phyloP scores from a whole-genome alignment of 768 basidiomycete species.

The Mycena galericulata region DNA sequence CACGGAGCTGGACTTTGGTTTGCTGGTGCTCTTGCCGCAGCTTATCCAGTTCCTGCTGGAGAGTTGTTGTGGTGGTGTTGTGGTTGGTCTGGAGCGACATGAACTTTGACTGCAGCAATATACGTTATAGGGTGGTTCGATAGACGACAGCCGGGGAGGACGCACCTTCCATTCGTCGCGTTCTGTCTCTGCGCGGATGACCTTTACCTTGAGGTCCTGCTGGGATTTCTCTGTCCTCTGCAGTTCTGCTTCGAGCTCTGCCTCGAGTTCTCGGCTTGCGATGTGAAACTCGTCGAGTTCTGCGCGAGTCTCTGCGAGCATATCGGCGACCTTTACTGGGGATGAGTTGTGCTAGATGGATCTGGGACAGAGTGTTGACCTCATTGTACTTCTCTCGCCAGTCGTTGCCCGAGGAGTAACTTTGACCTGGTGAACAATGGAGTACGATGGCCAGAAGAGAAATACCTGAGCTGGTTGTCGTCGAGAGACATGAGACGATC shows the following conservation, averaged over 20 bases:
- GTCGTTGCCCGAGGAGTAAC: constrained; percentile 69
- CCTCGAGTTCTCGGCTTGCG: constrained; percentile 91
- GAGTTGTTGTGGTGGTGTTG: constrained; percentile 89
- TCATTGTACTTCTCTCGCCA: constrained; percentile 87
- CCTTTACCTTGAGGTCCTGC: constrained; percentile 81
- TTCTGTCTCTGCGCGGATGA: constrained; percentile 76
- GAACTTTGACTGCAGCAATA: constrained; percentile 72
- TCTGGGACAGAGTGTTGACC: constrained; percentile 44
- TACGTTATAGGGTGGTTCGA: constrained; percentile 24
- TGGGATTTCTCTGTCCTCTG: constrained; percentile 89
- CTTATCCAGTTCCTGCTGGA: constrained; percentile 92
- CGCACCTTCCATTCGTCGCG: constrained; percentile 94
- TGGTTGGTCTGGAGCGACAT: constrained; percentile 90
- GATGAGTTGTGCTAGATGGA: not conserved
- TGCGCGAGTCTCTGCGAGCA: constrained; percentile 84
- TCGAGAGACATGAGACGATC: constrained; percentile 73
- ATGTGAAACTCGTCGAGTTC: constrained; percentile 91
- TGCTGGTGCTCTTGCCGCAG: constrained; percentile 80
- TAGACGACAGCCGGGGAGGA: constrained; percentile 18
- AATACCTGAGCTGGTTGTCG: constrained; percentile 72
- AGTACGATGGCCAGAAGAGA: constrained; percentile 27
- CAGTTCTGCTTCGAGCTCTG: constrained; percentile 92
- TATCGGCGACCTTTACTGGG: constrained; percentile 70
- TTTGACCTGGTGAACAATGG: constrained; percentile 44
- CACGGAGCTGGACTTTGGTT: constrained; percentile 80